Conservation (phyloP, 352 stramenopile genomes). For the Phytopythium helicoides region DNA sequence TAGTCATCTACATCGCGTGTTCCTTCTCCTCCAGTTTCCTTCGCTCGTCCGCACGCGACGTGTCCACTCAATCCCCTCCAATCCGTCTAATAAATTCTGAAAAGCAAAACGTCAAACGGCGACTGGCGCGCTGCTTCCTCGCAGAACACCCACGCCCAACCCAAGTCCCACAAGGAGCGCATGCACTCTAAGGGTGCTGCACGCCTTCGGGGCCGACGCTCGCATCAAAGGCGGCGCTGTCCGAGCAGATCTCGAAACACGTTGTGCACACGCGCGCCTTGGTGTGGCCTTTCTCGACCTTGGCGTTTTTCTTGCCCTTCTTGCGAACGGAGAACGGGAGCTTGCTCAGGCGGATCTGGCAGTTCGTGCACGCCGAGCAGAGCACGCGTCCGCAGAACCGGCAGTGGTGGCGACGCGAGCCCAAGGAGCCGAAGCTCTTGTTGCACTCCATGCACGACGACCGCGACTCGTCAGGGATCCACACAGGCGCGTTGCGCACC, state of each 20-base stretch:
- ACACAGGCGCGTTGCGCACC: slow-evolving; percentile 39
- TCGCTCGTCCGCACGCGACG: not conserved
- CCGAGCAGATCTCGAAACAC: slow-evolving; percentile 58
- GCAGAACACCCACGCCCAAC: not conserved
- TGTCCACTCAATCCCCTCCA: not conserved
- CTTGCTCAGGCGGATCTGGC: slow-evolving; percentile 45
- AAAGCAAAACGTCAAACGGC: not conserved
- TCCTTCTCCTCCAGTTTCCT: not conserved
- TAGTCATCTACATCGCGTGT: slow-evolving; percentile 1
- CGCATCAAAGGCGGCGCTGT: slow-evolving; percentile 15
- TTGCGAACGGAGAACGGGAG: slow-evolving; percentile 36
- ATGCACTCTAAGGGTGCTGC: slow-evolving; percentile 2
- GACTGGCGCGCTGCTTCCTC: not conserved
- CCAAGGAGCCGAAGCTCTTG: slow-evolving; percentile 46
- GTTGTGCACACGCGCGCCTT: slow-evolving; percentile 71
- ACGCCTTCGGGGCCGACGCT: slow-evolving; percentile 5
- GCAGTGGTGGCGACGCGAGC: slow-evolving; percentile 52
- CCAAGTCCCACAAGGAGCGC: not conserved
- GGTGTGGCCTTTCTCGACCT: slow-evolving; percentile 38
- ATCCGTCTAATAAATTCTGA: slow-evolving; percentile 5
- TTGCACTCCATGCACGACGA: slow-evolving; percentile 52
- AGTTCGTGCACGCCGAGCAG: slow-evolving; percentile 45
- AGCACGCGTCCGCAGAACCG: slow-evolving; percentile 54
- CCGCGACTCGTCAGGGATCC: slow-evolving; percentile 50
- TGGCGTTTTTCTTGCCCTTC: slow-evolving; percentile 51